Base-by-base conservation (phyloP, 805 yeast species). In the Candida dajiaensis region DNA sequence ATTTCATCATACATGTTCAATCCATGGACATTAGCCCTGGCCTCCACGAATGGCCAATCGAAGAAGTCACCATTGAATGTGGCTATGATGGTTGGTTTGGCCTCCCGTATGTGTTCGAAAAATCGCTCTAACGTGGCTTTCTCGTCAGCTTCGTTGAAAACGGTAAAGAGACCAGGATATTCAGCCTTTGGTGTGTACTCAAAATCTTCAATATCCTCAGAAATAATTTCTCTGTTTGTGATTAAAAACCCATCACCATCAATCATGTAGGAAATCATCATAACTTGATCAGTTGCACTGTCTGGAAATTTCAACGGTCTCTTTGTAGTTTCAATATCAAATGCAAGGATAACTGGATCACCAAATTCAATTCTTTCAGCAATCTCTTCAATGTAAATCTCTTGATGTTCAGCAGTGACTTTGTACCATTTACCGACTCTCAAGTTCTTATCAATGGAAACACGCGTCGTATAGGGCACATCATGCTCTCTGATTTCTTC, bases 251-350 rank as follows among this genome's bases (percentile, higher is more conserved):
- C 99, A 56, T 88, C 95, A 11, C 98, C 99, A 62, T 94, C 99
- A 50, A 94, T 90, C 99, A 95, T 95, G 63, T 94, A 94, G 3
- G 99, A 95, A 43, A 94, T 94, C 99, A 95, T 95, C 97, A 94
- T 94, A 37, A 94, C 78, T 65, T 88, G 95, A 67, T 94, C 99
- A 6, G 85, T 74, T 11, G 84, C 73, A 6, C 97, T 77, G 58
- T 89, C 99, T 0, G 99, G 99, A 55, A 94, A 94, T 63, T 94
- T 95, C 50, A 94, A 73, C 2, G 98, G 98, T 12, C 95, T 89
- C 63, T 94, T 94, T 13, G 97, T 89, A 1, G 99, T 94, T 71
- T 94, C 99, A 46, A 94, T 94, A 75, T 94, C 99, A 62, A 88
- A 94, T 0, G 99, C 99, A 59, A 94, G 64, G 1, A 95, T 92